phyloP scores from a whole-genome alignment of 2,329 filamentous ascomycete species.

The Blastomyces gilchristii region DNA sequence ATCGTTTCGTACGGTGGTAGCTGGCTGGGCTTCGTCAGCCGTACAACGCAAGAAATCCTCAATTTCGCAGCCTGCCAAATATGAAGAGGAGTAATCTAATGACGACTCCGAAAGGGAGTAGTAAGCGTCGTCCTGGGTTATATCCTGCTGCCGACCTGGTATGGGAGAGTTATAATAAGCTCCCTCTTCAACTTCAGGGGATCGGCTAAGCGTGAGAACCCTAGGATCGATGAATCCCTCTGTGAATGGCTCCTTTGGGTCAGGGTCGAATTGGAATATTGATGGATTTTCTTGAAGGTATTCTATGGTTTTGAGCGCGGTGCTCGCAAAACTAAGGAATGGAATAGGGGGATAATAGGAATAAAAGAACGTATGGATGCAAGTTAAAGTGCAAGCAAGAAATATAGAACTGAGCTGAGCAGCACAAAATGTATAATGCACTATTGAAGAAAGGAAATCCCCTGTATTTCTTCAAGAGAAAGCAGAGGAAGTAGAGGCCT shows the following conservation, averaged over 20 bases:
- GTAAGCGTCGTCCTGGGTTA: neutral
- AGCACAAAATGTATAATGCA: neutral
- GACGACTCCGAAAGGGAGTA: neutral
- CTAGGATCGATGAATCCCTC: neutral
- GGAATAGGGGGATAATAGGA: neutral
- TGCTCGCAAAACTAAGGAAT: slow-evolving; percentile 1
- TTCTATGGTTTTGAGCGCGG: neutral
- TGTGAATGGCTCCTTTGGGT: neutral
- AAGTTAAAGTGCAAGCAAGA: neutral
- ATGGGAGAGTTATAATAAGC: neutral
- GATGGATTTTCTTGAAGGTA: neutral
- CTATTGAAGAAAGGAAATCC: neutral
- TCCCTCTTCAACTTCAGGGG: neutral
- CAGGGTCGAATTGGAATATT: neutral
- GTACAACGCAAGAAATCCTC: neutral
- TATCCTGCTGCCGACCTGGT: neutral
- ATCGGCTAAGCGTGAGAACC: neutral
- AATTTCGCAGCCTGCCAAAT: neutral
- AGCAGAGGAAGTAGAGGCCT: neutral
- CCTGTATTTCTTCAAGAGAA: neutral
- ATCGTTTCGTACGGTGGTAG: neutral
- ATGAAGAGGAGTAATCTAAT: neutral
- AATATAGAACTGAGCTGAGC: neutral
- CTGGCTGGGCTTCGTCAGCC: neutral
- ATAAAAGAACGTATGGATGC: neutral